Percentiles rank a stretch among this genome's conserved stretches.
These are phyloP conservation scores for Daldinia loculata DNA, from an alignment of 495 filamentous ascomycete species.

Conservation along the genomic window DNA sequence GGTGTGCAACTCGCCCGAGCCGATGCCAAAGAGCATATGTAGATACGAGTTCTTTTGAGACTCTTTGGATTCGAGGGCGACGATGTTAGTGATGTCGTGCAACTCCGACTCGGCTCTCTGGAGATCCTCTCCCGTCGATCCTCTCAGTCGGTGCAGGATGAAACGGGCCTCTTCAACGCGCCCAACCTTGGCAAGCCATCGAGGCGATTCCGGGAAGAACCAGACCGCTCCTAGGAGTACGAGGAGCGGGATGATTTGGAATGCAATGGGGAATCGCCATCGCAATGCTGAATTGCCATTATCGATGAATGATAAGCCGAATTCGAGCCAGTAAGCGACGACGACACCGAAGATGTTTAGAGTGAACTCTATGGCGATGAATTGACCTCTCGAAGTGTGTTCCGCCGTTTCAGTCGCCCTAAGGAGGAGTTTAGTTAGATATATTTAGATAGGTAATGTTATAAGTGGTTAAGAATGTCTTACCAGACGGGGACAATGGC, in stretches of 20 bases:
- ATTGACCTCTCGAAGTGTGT: conserved; percentile 73
- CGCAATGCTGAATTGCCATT: conserved; percentile 63
- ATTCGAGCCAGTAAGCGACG: conserved; percentile 77
- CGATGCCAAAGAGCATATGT: conserved; percentile 70
- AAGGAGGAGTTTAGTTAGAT: conserved; percentile 5
- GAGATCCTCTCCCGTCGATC: conserved; percentile 62
- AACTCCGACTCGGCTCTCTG: conserved; percentile 68
- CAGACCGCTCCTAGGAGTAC: conserved; percentile 60
- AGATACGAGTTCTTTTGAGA: conserved; percentile 64
- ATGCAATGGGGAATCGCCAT: conserved; percentile 76
- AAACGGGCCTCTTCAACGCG: conserved; percentile 69
- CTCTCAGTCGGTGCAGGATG: conserved; percentile 69
- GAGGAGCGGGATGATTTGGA: conserved; percentile 73
- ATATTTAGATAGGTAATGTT: not conserved
- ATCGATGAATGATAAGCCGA: conserved; percentile 65
- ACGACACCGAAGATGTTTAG: conserved; percentile 79
- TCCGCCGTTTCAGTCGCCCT: conserved; percentile 71
- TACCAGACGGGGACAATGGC: conserved; percentile 74
- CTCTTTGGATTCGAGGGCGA: conserved; percentile 61
- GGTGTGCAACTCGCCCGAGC: conserved; percentile 69
- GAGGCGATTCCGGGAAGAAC: conserved; percentile 73
- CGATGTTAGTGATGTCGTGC: conserved; percentile 66
- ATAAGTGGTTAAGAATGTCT: conserved; percentile 1
- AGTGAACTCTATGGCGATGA: conserved; percentile 77
- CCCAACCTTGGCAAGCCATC: conserved; percentile 70